phyloP scores from a whole-genome alignment of 2,329 filamentous ascomycete genomes.

The Knufia fluminis region DNA sequence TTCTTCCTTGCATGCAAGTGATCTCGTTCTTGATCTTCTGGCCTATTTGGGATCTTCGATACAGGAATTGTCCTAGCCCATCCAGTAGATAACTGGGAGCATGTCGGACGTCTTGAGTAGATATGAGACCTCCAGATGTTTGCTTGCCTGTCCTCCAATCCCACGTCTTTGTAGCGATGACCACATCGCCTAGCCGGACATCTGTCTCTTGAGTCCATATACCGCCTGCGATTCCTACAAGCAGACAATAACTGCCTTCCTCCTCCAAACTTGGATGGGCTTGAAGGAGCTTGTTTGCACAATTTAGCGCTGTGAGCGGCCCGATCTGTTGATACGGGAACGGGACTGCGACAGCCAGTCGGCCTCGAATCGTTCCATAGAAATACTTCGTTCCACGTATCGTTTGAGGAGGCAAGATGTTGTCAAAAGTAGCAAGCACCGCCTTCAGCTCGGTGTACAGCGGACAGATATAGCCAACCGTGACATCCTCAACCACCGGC shows the following conservation, averaged over 20 bases:
- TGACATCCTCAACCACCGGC: not conserved
- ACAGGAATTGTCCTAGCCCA: not conserved
- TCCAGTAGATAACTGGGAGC: not conserved
- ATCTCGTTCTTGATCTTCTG: not conserved
- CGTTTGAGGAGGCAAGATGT: not conserved
- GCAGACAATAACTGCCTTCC: constrained; percentile 7
- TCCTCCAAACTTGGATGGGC: not conserved
- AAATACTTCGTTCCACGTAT: not conserved
- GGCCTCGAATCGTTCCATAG: not conserved
- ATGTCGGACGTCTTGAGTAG: not conserved
- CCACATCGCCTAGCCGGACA: constrained; percentile 24
- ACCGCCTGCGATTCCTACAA: constrained; percentile 25
- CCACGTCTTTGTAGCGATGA: constrained; percentile 11
- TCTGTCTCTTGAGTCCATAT: constrained; percentile 18
- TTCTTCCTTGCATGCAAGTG: not conserved
- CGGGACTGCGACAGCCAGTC: not conserved
- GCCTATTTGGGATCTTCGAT: not conserved
- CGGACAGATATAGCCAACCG: not conserved
- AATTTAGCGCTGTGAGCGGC: not conserved
- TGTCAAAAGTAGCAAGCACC: not conserved
- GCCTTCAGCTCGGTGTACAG: not conserved
- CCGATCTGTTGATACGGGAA: not conserved
- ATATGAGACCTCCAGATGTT: not conserved
- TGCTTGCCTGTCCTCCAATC: not conserved
- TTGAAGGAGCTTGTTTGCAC: not conserved